A percentile compares a stretch with the other conserved stretches of the same genome.
These are phyloP conservation scores for Flaveria trinervia DNA, from an alignment of 129 eudicot genomes.

Conservation along the genomic window DNA sequence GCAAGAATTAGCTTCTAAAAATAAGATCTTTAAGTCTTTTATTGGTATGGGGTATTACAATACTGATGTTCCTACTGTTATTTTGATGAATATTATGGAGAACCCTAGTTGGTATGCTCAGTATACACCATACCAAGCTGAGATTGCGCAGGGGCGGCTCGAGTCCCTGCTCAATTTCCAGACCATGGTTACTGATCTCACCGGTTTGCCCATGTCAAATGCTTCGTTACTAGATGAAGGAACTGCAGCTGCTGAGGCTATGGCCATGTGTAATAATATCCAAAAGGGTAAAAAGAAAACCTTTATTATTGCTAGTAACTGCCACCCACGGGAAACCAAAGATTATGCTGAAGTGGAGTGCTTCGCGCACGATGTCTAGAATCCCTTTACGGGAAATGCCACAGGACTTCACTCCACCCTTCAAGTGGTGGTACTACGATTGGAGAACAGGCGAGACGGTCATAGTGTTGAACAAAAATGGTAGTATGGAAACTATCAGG, in stretches of 20 bases:
- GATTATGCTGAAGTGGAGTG: no score
- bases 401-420: no score
- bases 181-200: constrained; percentile 87
- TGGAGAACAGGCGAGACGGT: no score
- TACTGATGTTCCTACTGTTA: constrained; percentile 83
- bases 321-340: constrained; percentile 97
- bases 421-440: no score
- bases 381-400: no score
- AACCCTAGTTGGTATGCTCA: constrained; percentile 97
- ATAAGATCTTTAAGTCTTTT: constrained; percentile 70
- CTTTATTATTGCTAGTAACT: constrained; percentile 79
- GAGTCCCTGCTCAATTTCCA: constrained; percentile 85
- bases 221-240: constrained; percentile 94
- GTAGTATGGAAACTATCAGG: no score
- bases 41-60: constrained; percentile 97
- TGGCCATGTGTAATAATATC: constrained; percentile 96
- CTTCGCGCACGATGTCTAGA: no score
- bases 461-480: no score
- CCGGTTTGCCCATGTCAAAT: constrained; percentile 91
- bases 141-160: constrained; percentile 88
- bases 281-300: constrained; percentile 85
- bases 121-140: constrained; percentile 95
- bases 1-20: constrained; percentile 72
- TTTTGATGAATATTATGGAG: constrained; percentile 85
- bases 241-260: constrained; percentile 96